These are phyloP conservation scores for Ceratocystis cacaofunesta DNA, from an alignment of 2,329 filamentous ascomycete genomes.

Conservation along the genomic window DNA sequence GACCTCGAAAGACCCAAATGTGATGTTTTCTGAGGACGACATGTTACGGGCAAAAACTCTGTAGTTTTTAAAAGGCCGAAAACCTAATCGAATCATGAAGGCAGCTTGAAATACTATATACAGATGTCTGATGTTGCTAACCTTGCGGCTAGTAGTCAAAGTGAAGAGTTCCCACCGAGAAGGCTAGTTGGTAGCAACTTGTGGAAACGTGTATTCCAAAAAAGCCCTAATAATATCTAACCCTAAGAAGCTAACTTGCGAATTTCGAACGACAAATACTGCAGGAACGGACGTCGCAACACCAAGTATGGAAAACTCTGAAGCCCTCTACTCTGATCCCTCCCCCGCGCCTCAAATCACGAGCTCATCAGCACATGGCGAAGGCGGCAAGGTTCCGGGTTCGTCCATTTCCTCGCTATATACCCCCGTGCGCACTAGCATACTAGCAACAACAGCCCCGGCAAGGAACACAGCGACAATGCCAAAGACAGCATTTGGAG, in stretches of 20 bases:
- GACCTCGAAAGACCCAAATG: constrained; percentile 65
- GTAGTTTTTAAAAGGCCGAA: neutral
- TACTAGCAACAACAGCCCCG: constrained; percentile 7
- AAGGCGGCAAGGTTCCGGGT: neutral
- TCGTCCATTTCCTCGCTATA: constrained; percentile 14
- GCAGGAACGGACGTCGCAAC: too few relatives aligned
- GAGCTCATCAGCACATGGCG: constrained; percentile 11
- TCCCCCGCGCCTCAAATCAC: constrained; percentile 4
- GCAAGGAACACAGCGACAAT: constrained; percentile 7
- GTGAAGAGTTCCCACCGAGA: neutral
- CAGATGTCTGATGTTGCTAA: neutral
- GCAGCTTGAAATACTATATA: neutral
- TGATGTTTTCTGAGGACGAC: constrained; percentile 27
- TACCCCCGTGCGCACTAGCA: constrained; percentile 10
- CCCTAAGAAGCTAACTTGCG: neutral
- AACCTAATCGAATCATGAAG: neutral
- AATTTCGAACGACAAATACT: neutral
- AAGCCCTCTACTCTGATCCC: neutral
- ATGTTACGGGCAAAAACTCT: constrained; percentile 4
- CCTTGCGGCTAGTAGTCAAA: neutral
- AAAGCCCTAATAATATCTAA: neutral
- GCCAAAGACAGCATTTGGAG: constrained; percentile 64
- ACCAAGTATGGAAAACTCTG: neutral
- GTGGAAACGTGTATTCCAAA: neutral
- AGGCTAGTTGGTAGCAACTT: neutral